Conservation (phyloP, 176 grass and related monocot species). For the Triticum turgidum region DNA sequence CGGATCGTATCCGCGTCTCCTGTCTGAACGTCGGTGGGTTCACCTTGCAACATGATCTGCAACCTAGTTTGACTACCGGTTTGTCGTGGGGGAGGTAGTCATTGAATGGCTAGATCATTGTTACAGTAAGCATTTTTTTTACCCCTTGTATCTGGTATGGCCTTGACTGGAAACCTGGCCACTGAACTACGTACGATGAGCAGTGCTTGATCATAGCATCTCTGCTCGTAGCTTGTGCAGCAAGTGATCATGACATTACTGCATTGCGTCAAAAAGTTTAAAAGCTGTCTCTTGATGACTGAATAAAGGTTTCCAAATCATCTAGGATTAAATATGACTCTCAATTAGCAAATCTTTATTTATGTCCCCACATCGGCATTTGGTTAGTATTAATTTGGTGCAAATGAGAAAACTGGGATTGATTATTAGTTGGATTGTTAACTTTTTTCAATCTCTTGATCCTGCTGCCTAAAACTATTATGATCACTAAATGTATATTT, state of each 20-base stretch:
- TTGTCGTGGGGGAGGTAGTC: slow-evolving; percentile 12
- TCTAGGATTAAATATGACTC: neutral
- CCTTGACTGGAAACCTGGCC: neutral
- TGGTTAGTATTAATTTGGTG: neutral
- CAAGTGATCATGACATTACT: neutral
- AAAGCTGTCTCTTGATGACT: neutral
- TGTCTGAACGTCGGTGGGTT: slow-evolving; percentile 75
- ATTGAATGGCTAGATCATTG: slow-evolving; percentile 22
- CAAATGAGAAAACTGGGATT: slow-evolving; percentile 24
- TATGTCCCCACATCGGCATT: neutral
- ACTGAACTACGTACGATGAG: slow-evolving; percentile 11
- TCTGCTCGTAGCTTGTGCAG: neutral
- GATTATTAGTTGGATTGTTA: neutral
- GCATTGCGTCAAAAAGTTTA: neutral
- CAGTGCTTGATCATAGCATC: neutral
- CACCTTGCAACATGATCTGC: slow-evolving; percentile 28
- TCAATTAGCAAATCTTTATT: neutral
- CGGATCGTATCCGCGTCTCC: slow-evolving; percentile 43
- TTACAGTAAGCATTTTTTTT: slow-evolving; percentile 30
- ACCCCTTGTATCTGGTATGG: neutral
- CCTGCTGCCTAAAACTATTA: slow-evolving; percentile 1
- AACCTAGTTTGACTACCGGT: slow-evolving; percentile 28
- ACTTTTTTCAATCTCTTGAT: slow-evolving; percentile 5
- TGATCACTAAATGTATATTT: neutral
- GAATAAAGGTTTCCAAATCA: neutral